Base-by-base conservation (phyloP, 1,139 yeast genomes). In the Schwanniomyces etchellsii region DNA sequence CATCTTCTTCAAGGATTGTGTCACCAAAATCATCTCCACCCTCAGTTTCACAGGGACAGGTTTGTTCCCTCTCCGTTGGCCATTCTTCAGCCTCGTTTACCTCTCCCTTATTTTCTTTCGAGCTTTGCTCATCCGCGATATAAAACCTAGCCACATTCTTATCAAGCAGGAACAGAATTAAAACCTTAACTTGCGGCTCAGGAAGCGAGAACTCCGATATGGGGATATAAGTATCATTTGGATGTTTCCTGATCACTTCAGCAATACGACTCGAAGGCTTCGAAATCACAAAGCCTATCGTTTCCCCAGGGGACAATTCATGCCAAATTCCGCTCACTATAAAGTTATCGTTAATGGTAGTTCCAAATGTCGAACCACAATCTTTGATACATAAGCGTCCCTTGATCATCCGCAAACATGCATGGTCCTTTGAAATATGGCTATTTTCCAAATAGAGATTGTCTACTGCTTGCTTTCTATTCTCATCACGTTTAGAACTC, bases 291-390 rank as follows among this genome's bases (percentile, higher is more conserved):
- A 64, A 57, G 6, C 67, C 64, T 14, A 64, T 38, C 2, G 21
- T 23, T 36, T 61, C 66, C 12, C 52, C 52, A 28, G 45, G 33
- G 6, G 27, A 21, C 20, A 64, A 39, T 13, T 35, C 32, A 26
- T 43, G 33, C 44, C 49, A 43, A 11, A 31, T 30, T 9, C 40
- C 42, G 1, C 60, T 55, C 5, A 43, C 26, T 16, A 63, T 40
- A 26, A 49, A 52, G 5, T 46, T 31, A 14, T 48, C 45, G 36
- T 63, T 59, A 28, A 62, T 34, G 12, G 62, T 41, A 5, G 72
- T 65, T 1, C 73, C 73, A 44, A 64, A 66, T 18, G 67, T 63
- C 4, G 70, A 63, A 9, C 40, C 40, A 10, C 39, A 37, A 37
- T 66, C 73, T 33, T 43, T 44, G 25, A 66, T 33, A 24, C 28